Base-by-base conservation (phyloP, 2,329 filamentous ascomycete species). In the Atkinsonella texensis region DNA sequence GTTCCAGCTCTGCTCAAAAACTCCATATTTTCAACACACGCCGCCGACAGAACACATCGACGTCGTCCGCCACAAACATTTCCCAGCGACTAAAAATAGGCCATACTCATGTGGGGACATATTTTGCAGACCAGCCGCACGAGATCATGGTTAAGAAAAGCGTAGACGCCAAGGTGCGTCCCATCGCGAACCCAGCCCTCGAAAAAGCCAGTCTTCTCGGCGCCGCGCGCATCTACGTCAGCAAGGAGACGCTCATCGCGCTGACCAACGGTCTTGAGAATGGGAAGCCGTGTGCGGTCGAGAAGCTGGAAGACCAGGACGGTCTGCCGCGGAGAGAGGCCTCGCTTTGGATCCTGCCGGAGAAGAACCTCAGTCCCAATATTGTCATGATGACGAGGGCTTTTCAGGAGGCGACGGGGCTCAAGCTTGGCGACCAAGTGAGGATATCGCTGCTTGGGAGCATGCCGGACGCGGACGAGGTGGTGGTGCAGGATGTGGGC, bases 381-480 rank as follows among this genome's bases (percentile, higher is more conserved):
- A 74, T 88, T 52, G 72, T 86, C 48, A 76, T 90, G 72, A 80
- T 87, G 71, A 83, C 87, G 20, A 83, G 87, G 55, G 74, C 80
- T 6, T 80, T 94, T 50, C 84, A 87, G 55, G 83, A 86, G 38
- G 77, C 80, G 7, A 85, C 85, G 57, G 80, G 80, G 1, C 77
- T 95, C 58, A 84, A 84, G 54, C 72, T 93, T 4, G 82, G 81
- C 15, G 85, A 89, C 47, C 77, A 81, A 48, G 70, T 77, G 35
- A 68, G 67, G 35, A 72, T 94, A 46, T 74, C 75, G 8, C 76
- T 90, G 23, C 71, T 75, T 2, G 73, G 76, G 10, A 58, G 69
- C 2, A 66, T 84, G 11, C 70, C 74, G 0, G 75, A 77, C 20
- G 79, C 82, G 6, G 71, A 76, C 4, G 71, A 74, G 31, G 72